A percentile compares a stretch with the other conserved stretches of the same genome.
Conservation (phyloP, 139 green algal species). For the Desmodesmus armatus region DNA sequence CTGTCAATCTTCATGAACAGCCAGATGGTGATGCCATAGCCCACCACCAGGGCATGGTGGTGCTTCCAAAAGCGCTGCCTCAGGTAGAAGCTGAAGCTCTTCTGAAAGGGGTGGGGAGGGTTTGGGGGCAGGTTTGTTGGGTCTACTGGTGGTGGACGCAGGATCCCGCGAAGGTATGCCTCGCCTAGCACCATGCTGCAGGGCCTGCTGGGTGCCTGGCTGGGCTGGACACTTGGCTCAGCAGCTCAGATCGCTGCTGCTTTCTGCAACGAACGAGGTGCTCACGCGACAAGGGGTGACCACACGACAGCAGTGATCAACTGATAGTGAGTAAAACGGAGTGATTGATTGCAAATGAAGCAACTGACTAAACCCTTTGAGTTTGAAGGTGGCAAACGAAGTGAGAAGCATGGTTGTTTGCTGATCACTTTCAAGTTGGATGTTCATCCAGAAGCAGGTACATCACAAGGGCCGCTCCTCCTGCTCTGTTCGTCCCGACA, state of each 20-base stretch:
- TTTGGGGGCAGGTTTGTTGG: conserved; percentile 53
- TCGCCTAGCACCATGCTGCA: conserved; percentile 56
- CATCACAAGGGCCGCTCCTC: too few species aligned
- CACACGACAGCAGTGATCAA: too few species aligned
- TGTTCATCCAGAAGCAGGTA: too few species aligned
- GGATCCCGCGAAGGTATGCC: conserved; percentile 59
- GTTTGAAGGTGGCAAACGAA: too few species aligned
- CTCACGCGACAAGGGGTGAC: neutral
- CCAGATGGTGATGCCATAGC: conserved; percentile 57
- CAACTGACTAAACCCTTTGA: too few species aligned
- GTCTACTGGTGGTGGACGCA: conserved; percentile 56
- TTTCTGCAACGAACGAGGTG: neutral
- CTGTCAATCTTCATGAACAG: conserved; percentile 59
- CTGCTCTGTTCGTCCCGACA: too few species aligned
- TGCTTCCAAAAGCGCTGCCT: conserved; percentile 62
- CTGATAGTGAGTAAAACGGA: too few species aligned
- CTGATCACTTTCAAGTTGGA: too few species aligned
- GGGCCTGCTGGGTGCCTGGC: neutral
- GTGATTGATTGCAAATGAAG: too few species aligned
- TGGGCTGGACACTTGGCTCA: neutral
- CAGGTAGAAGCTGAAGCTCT: conserved; percentile 63
- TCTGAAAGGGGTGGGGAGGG: conserved; percentile 67
- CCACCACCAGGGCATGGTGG: conserved; percentile 62
- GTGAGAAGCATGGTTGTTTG: too few species aligned
- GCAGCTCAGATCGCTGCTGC: neutral